These are phyloP conservation scores for Diaporthe australafricana DNA, from an alignment of 2,329 filamentous ascomycete genomes.

Conservation along the genomic window DNA sequence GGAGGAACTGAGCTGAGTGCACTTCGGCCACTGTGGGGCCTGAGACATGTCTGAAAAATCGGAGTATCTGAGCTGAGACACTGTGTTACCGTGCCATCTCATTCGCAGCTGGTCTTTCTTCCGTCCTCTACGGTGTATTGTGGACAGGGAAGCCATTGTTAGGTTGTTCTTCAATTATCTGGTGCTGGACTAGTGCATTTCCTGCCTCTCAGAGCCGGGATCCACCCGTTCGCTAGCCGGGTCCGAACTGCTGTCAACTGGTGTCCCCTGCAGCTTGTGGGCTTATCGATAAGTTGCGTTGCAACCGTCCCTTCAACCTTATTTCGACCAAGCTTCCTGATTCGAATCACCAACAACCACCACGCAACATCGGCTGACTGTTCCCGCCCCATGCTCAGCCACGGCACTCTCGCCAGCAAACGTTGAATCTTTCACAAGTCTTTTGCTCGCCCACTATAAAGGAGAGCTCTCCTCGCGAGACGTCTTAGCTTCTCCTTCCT, in stretches of 20 bases:
- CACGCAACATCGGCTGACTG: not conserved
- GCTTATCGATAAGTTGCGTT: slow-evolving; percentile 19
- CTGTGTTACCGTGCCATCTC: not conserved
- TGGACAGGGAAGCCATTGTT: slow-evolving; percentile 8
- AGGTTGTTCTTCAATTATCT: not conserved
- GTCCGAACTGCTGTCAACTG: not conserved
- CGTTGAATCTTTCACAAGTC: not conserved
- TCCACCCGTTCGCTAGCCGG: not conserved
- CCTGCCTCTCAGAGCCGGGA: not conserved
- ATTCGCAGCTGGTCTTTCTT: not conserved
- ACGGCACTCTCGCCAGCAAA: not conserved
- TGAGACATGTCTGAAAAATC: not conserved
- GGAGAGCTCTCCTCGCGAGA: not conserved
- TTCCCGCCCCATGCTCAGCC: not conserved
- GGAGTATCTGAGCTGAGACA: slow-evolving; percentile 9
- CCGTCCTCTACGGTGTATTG: not conserved
- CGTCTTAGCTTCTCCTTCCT: not conserved
- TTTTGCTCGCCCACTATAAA: not conserved
- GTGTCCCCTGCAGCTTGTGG: not conserved
- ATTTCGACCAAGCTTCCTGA: slow-evolving; percentile 7
- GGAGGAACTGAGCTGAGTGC: not conserved
- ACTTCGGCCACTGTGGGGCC: not conserved
- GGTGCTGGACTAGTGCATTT: not conserved
- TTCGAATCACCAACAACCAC: not conserved
- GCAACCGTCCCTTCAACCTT: slow-evolving; percentile 21